Evolutionary conservation across 495 filamentous ascomycete species (phyloP).

Genomic region (Talaromyces proteolyticus): DNA sequence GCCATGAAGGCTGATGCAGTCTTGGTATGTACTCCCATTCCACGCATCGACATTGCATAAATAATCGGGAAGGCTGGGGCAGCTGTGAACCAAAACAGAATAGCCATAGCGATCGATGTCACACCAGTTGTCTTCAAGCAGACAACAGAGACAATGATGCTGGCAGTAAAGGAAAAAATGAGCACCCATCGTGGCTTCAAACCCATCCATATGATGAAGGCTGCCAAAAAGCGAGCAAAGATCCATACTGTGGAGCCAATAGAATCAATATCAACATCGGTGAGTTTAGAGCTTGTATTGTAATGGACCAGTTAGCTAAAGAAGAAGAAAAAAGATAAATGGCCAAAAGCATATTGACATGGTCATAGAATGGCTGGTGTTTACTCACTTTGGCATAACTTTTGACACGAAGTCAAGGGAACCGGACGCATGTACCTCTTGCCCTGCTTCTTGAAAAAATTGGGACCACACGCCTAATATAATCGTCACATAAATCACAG

Average conservation of each 20-base stretch:
- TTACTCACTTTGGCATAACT: background rate
- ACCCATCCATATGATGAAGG: slow-evolving; percentile 18
- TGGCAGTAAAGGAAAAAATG: slow-evolving; percentile 30
- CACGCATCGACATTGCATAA: slow-evolving; percentile 38
- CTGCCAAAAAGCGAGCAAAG: slow-evolving; percentile 42
- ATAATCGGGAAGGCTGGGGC: slow-evolving; percentile 41
- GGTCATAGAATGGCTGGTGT: background rate
- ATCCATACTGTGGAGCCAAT: slow-evolving; percentile 44
- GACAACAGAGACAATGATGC: slow-evolving; percentile 33
- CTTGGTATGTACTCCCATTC: slow-evolving; percentile 43
- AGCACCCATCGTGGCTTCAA: slow-evolving; percentile 43
- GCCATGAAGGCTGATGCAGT: slow-evolving; percentile 35
- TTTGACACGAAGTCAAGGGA: slow-evolving; percentile 12
- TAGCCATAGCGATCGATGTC: slow-evolving; percentile 25
- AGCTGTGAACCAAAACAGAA: slow-evolving; percentile 43
- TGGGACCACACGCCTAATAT: slow-evolving; percentile 24
- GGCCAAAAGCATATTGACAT: no score
- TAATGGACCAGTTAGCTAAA: background rate
- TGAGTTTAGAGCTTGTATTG: slow-evolving; percentile 4
- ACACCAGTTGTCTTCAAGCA: slow-evolving; percentile 29
- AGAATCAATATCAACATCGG: slow-evolving; percentile 25
- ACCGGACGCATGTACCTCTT: slow-evolving; percentile 35
- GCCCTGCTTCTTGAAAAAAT: slow-evolving; percentile 47
- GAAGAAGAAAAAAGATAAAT: background rate
- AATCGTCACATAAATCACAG: slow-evolving; percentile 1